Conservation (phyloP, 495 filamentous ascomycete genomes). For the Xylaria castorea region DNA sequence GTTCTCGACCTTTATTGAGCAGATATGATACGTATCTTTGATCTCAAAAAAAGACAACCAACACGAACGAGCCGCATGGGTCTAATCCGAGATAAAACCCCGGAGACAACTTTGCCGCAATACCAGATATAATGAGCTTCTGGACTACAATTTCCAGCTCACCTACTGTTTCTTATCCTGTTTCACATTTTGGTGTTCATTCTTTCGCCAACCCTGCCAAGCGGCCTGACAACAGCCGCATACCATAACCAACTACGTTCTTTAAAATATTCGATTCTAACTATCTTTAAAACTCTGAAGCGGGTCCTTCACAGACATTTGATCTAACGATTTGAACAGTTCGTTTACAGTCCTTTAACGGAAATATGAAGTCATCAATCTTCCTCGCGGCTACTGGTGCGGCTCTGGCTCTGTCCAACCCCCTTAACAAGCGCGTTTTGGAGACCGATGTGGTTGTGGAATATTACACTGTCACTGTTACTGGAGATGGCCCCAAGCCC, state of each 20-base stretch:
- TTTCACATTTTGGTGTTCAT: background rate
- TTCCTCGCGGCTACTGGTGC: slow-evolving; percentile 68
- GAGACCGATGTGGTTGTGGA: slow-evolving; percentile 63
- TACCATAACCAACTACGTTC: slow-evolving; percentile 37
- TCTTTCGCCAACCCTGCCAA: background rate
- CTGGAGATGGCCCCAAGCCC: slow-evolving; percentile 21
- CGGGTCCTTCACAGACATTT: slow-evolving; percentile 29
- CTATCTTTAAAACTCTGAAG: slow-evolving; percentile 1
- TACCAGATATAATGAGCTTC: background rate
- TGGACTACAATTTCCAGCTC: background rate
- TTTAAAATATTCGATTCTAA: slow-evolving; percentile 34
- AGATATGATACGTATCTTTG: background rate
- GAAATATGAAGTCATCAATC: slow-evolving; percentile 72
- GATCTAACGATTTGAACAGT: slow-evolving; percentile 29
- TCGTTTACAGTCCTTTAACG: slow-evolving; percentile 20
- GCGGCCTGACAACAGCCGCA: slow-evolving; percentile 34
- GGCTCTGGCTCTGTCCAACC: slow-evolving; percentile 64
- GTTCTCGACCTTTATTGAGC: background rate
- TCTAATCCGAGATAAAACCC: background rate
- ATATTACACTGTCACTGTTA: slow-evolving; percentile 67
- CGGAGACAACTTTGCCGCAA: background rate
- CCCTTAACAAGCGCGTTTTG: slow-evolving; percentile 62
- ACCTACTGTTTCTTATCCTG: background rate
- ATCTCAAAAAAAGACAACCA: slow-evolving; percentile 1
- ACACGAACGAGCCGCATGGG: background rate